Conservation (phyloP, 257 asterid genomes). For the Petunia axillaris region DNA sequence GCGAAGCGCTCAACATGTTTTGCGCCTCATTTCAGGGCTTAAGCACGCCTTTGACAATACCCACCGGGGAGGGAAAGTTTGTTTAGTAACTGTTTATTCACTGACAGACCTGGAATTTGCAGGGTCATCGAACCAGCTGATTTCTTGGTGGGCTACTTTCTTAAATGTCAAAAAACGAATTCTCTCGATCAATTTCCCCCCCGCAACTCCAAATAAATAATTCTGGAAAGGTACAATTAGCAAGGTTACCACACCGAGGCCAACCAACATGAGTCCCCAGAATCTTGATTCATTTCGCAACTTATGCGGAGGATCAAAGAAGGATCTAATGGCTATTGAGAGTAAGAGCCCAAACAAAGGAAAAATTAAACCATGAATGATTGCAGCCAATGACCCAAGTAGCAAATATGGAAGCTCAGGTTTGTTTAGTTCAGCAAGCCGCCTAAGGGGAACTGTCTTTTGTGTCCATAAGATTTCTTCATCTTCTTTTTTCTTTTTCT, state of each 20-base stretch:
- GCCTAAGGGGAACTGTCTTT: conserved; percentile 14
- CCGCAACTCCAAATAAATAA: conserved; percentile 42
- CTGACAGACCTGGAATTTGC: conserved; percentile 39
- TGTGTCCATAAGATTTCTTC: background rate
- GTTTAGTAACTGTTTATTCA: background rate
- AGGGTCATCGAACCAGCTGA: conserved; percentile 43
- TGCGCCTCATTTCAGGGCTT: too few species aligned
- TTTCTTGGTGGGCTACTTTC: conserved; percentile 35
- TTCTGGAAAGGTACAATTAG: conserved; percentile 28
- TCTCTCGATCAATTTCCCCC: conserved; percentile 34
- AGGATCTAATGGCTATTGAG: conserved; percentile 33
- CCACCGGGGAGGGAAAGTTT: too few species aligned
- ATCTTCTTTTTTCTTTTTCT: background rate
- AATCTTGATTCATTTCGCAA: conserved; percentile 33
- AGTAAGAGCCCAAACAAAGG: conserved; percentile 36
- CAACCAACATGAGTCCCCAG: conserved; percentile 39
- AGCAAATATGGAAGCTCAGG: conserved; percentile 33
- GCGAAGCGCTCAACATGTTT: too few species aligned
- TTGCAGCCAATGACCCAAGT: conserved; percentile 36
- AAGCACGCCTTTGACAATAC: too few species aligned
- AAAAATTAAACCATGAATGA: conserved; percentile 29
- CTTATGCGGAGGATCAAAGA: conserved; percentile 35
- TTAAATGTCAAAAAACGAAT: conserved; percentile 33
- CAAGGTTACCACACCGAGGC: conserved; percentile 31
- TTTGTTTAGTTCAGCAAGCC: conserved; percentile 31